phyloP scores from a whole-genome alignment of 2,329 filamentous ascomycete species.

The Sporothrix phasma region DNA sequence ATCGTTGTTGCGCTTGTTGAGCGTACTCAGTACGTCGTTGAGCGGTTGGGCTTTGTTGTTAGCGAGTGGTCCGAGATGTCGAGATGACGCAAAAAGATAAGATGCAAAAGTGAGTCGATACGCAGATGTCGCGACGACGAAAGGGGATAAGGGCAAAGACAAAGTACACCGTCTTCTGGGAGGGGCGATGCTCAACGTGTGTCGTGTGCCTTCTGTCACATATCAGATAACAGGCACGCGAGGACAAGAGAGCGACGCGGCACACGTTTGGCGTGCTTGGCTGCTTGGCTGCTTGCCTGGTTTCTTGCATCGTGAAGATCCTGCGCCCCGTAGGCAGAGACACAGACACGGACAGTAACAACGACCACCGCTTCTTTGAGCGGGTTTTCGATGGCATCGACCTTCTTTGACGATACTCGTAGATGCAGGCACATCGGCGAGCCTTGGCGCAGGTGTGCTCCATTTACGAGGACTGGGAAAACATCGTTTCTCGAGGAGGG shows the following conservation, averaged over 20 bases:
- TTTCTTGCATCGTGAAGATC: neutral
- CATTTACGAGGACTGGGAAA: neutral
- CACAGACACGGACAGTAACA: neutral
- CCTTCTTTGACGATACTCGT: too few relatives aligned
- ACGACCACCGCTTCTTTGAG: neutral
- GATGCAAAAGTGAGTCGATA: too few relatives aligned
- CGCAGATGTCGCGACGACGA: too few relatives aligned
- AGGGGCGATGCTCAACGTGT: neutral
- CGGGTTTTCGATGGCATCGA: too few relatives aligned
- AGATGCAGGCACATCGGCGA: neutral
- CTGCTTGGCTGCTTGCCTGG: neutral
- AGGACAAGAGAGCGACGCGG: neutral
- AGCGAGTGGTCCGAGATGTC: too few relatives aligned
- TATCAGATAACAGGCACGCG: slow-evolving; percentile 1
- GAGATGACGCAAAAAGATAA: too few relatives aligned
- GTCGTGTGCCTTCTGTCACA: neutral
- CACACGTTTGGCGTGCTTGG: neutral
- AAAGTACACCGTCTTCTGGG: too few relatives aligned
- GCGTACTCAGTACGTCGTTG: too few relatives aligned
- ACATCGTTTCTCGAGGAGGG: neutral
- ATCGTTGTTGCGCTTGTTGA: neutral
- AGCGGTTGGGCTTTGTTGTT: neutral
- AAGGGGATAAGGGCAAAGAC: too few relatives aligned
- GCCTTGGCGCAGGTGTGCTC: neutral
- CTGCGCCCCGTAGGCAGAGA: neutral